These are phyloP conservation scores for Suillus occidentalis DNA, from an alignment of 768 basidiomycete species.

Conservation along the genomic window DNA sequence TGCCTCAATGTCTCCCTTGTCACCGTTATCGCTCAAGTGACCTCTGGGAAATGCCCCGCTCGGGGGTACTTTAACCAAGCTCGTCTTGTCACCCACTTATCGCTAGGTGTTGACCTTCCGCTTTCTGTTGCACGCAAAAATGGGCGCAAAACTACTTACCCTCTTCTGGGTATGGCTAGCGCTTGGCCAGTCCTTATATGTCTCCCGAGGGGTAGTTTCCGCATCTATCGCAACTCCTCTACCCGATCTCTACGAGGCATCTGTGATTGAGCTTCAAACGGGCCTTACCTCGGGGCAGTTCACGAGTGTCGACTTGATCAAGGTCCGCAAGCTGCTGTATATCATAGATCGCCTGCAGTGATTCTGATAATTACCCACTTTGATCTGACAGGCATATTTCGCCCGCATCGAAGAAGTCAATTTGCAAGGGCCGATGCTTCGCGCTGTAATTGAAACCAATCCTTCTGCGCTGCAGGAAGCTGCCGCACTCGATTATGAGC, in stretches of 20 bases:
- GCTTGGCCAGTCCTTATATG: slow-evolving; percentile 1
- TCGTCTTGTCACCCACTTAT: neutral
- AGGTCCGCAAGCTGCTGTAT: slow-evolving; percentile 22
- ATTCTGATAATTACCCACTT: neutral
- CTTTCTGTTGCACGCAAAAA: neutral
- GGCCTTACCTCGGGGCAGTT: slow-evolving; percentile 38
- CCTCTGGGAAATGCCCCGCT: neutral
- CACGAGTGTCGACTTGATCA: slow-evolving; percentile 42
- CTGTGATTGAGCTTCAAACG: slow-evolving; percentile 37
- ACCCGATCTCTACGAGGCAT: slow-evolving; percentile 44
- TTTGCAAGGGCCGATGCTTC: slow-evolving; percentile 34
- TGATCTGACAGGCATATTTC: slow-evolving; percentile 37
- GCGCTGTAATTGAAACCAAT: slow-evolving; percentile 42
- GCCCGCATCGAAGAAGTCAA: slow-evolving; percentile 46
- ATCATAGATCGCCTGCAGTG: neutral
- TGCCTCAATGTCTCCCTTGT: slow-evolving; percentile 4
- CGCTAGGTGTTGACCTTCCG: neutral
- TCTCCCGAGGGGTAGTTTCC: neutral
- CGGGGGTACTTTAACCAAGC: neutral
- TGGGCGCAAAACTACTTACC: slow-evolving; percentile 5
- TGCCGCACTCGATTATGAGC: slow-evolving; percentile 33
- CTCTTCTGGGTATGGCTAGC: slow-evolving; percentile 4
- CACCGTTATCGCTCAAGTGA: slow-evolving; percentile 8
- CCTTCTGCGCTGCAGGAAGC: slow-evolving; percentile 38
- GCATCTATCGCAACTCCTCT: slow-evolving; percentile 21